A percentile compares a stretch with the other conserved stretches of the same genome.
Conservation (phyloP, 1,284 basidiomycete species). For the Ustilago trichophora region DNA sequence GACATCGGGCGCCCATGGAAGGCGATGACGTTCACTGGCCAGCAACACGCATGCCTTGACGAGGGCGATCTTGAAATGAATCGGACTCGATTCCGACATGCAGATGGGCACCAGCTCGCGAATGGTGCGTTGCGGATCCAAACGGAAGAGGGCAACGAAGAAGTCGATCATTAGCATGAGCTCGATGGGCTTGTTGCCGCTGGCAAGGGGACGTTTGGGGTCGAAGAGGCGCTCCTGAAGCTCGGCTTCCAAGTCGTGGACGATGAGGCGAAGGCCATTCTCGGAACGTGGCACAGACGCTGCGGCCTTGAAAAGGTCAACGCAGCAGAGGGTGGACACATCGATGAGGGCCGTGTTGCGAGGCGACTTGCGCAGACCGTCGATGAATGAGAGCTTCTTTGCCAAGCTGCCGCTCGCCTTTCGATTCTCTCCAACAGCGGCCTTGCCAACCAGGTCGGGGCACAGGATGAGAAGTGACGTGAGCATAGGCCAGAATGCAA, state of each 20-base stretch:
- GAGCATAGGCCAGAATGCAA: conserved; percentile 81
- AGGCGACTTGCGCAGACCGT: conserved; percentile 64
- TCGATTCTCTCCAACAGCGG: conserved; percentile 67
- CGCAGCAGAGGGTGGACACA: conserved; percentile 76
- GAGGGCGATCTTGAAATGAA: conserved; percentile 54
- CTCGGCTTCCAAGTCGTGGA: conserved; percentile 66
- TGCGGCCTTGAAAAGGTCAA: conserved; percentile 84
- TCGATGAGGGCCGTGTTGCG: conserved; percentile 70
- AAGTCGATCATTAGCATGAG: conserved; percentile 59
- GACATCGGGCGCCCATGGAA: conserved; percentile 54
- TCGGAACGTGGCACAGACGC: conserved; percentile 73
- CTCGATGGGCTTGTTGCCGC: conserved; percentile 53
- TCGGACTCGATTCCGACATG: conserved; percentile 46
- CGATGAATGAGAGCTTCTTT: conserved; percentile 69
- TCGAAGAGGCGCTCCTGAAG: conserved; percentile 60
- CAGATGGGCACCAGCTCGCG: conserved; percentile 54
- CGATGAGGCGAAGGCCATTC: conserved; percentile 74
- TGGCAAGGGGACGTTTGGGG: conserved; percentile 44
- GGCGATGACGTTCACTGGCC: conserved; percentile 41
- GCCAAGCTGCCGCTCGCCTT: conserved; percentile 61
- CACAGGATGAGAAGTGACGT: conserved; percentile 80
- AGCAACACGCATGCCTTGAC: conserved; percentile 54
- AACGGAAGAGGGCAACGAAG: conserved; percentile 59
- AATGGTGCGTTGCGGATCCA: conserved; percentile 57
- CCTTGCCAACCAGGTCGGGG: conserved; percentile 75